A percentile compares a stretch with the other conserved stretches of the same genome.
These are phyloP conservation scores for Rhynchosporium secalis DNA, from an alignment of 2,329 filamentous ascomycete species.

Conservation along the genomic window DNA sequence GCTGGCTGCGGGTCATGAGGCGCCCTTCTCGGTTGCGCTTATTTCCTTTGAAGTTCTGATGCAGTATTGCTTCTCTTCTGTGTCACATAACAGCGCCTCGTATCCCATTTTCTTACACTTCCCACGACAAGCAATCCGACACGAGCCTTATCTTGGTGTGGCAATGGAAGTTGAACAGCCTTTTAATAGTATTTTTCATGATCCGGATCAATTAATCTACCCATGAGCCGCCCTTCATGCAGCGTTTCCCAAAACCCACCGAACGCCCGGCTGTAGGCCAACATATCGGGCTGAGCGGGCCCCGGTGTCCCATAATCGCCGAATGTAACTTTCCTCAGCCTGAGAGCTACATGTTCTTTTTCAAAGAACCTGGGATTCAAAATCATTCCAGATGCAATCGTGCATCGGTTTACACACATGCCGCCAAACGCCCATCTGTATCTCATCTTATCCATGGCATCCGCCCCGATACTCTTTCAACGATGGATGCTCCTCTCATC, in stretches of 20 bases:
- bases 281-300: not conserved
- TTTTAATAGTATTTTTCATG: not conserved
- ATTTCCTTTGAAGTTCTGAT: not conserved
- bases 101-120: not conserved
- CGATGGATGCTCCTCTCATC: constrained; percentile 16
- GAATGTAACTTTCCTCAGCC: not conserved
- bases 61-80: not conserved
- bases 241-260: not conserved
- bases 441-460: too few species aligned
- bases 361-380: too few species aligned
- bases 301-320: not conserved
- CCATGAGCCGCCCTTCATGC: not conserved
- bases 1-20: not conserved
- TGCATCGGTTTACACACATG: too few species aligned
- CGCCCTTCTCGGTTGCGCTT: constrained; percentile 8
- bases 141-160: too few species aligned
- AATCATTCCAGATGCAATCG: too few species aligned
- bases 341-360: too few species aligned
- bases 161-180: not conserved
- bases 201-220: not conserved
- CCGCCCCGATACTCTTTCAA: not conserved
- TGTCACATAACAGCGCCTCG: not conserved
- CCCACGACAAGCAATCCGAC: too few species aligned
- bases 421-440: too few species aligned
- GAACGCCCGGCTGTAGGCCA: not conserved